A percentile compares a stretch with the other conserved stretches of the same genome.
phyloP scores from a whole-genome alignment of 352 stramenopile species.

The Phytopythium sindhum region DNA sequence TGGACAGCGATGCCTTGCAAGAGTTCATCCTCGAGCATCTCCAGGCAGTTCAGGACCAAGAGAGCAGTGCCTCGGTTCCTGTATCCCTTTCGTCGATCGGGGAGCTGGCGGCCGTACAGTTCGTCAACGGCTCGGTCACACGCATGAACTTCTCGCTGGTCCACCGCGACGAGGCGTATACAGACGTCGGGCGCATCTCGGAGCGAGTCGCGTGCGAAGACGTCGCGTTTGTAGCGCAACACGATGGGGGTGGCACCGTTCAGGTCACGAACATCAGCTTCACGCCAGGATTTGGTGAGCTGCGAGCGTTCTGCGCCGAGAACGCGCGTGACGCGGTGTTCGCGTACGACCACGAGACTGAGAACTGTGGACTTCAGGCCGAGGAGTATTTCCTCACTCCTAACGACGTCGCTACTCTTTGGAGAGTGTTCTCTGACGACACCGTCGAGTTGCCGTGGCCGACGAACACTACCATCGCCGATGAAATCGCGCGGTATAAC shows the following conservation, averaged over 20 bases:
- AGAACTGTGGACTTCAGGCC: conserved; percentile 19
- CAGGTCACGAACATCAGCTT: conserved; percentile 13
- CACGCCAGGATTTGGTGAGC: conserved; percentile 33
- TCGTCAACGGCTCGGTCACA: conserved; percentile 37
- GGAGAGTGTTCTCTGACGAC: conserved; percentile 26
- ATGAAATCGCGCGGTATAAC: conserved; percentile 5
- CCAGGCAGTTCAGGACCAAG: conserved; percentile 7
- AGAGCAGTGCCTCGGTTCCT: conserved; percentile 1
- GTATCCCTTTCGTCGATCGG: conserved; percentile 7
- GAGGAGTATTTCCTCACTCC: conserved; percentile 23
- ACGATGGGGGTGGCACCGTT: background rate
- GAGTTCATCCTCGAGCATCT: conserved; percentile 31
- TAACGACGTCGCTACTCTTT: conserved; percentile 14
- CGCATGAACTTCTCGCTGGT: conserved; percentile 9
- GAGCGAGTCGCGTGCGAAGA: conserved; percentile 31
- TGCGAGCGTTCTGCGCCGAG: conserved; percentile 41
- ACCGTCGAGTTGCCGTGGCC: conserved; percentile 21
- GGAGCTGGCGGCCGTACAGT: conserved; percentile 42
- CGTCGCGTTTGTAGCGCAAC: conserved; percentile 20
- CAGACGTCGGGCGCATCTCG: conserved; percentile 33
- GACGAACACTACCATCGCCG: background rate
- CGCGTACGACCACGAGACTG: conserved; percentile 22
- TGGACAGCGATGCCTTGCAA: conserved; percentile 35
- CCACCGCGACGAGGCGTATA: background rate
- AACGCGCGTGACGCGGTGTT: conserved; percentile 24